These are phyloP conservation scores for Tylopilus intermedius DNA, from an alignment of 768 basidiomycete species.

Conservation along the genomic window DNA sequence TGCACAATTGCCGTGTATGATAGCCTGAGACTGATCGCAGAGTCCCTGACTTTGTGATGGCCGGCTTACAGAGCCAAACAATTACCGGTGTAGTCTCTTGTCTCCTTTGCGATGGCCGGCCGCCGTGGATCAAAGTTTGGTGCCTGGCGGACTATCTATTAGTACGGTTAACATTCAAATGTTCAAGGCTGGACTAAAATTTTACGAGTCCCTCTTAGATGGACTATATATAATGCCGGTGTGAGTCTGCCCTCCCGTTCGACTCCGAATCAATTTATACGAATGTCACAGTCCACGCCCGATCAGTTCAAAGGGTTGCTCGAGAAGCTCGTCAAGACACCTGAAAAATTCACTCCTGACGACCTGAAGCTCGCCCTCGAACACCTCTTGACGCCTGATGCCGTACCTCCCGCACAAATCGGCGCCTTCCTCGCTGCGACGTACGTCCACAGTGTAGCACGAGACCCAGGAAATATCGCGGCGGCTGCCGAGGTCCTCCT, in stretches of 20 bases:
- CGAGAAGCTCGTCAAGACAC: constrained; percentile 71
- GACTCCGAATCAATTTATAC: background rate
- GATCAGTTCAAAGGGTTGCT: constrained; percentile 74
- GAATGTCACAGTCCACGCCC: constrained; percentile 30
- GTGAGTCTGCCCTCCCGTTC: background rate
- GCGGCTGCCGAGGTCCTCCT: constrained; percentile 63
- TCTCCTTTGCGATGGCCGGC: background rate
- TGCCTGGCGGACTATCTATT: too few relatives aligned
- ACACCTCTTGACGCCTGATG: constrained; percentile 65
- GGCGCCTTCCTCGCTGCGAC: constrained; percentile 88
- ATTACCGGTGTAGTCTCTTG: background rate
- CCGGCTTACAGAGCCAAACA: too few relatives aligned
- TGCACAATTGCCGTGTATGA: constrained; percentile 91
- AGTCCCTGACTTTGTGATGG: background rate
- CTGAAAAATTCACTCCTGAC: constrained; percentile 72
- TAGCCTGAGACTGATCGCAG: background rate
- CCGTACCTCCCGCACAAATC: constrained; percentile 66
- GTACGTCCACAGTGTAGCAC: constrained; percentile 74
- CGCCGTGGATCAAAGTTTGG: too few relatives aligned
- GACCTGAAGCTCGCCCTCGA: constrained; percentile 73
- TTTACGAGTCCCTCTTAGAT: background rate
- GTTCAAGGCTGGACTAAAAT: too few relatives aligned
- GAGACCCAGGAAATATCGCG: constrained; percentile 68
- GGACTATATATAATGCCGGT: background rate
- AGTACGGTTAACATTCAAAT: too few relatives aligned